Evolutionary conservation across 1,284 basidiomycete genomes (phyloP).

Genomic region (Mycena sp.): DNA sequence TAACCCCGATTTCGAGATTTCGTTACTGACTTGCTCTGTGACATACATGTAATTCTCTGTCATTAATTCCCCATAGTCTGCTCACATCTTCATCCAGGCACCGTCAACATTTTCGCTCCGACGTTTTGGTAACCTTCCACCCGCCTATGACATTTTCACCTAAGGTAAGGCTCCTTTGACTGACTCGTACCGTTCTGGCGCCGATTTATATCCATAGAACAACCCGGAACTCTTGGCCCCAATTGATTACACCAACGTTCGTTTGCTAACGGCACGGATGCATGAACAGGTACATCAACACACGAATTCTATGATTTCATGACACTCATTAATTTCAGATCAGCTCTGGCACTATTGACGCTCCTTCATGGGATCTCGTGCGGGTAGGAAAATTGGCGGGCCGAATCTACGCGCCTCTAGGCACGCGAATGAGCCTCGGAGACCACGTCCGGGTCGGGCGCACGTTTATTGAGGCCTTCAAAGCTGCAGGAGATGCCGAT

Average conservation of each 20-base stretch:
- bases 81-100: conserved; percentile 46
- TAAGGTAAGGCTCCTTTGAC: conserved; percentile 51
- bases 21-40: conserved; percentile 80
- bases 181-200: not conserved
- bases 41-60: conserved; percentile 72
- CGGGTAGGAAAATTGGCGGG: conserved; percentile 80
- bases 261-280: conserved; percentile 69
- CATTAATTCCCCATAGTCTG: conserved; percentile 1
- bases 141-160: conserved; percentile 74
- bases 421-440: conserved; percentile 82
- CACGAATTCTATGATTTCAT: not conserved
- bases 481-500: conserved; percentile 46
- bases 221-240: conserved; percentile 79
- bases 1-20: conserved; percentile 75
- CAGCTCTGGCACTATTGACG: conserved; percentile 79
- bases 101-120: conserved; percentile 83
- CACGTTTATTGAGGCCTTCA: conserved; percentile 81
- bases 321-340: conserved; percentile 48
- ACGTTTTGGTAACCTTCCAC: conserved; percentile 87
- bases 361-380: conserved; percentile 83
- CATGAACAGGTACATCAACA: conserved; percentile 52
- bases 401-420: conserved; percentile 83
- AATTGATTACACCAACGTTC: conserved; percentile 67
- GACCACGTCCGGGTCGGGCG: conserved; percentile 82
- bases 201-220: conserved; percentile 49